phyloP scores from a whole-genome alignment of 495 filamentous ascomycete genomes.

The Amorphotheca resinae region DNA sequence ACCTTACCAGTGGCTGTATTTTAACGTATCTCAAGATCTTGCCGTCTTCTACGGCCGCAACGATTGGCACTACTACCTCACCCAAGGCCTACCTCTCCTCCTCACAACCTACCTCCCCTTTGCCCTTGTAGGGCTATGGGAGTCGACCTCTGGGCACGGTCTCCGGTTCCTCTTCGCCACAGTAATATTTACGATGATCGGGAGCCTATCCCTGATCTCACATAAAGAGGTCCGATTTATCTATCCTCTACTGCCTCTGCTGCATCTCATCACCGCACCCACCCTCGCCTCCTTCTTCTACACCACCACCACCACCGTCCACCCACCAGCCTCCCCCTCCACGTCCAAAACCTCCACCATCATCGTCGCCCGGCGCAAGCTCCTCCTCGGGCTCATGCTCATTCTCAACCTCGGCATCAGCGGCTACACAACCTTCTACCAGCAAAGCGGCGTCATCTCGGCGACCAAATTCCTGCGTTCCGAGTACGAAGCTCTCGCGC shows the following conservation, averaged over 20 bases:
- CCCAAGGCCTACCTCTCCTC: constrained; percentile 78
- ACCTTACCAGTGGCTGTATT: constrained; percentile 76
- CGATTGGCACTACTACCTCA: constrained; percentile 83
- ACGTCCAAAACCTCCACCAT: constrained; percentile 14
- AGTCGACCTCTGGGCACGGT: constrained; percentile 21
- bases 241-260: constrained; percentile 76
- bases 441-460: constrained; percentile 65
- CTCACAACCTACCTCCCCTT: constrained; percentile 78
- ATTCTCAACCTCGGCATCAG: constrained; percentile 58
- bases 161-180: constrained; percentile 44
- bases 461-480: constrained; percentile 62
- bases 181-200: constrained; percentile 45
- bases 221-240: constrained; percentile 99
- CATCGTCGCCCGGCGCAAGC: constrained; percentile 30
- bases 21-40: constrained; percentile 79
- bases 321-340: constrained; percentile 9
- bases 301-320: constrained; percentile 7
- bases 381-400: constrained; percentile 45
- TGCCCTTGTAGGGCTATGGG: constrained; percentile 51
- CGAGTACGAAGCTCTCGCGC: constrained; percentile 41
- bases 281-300: constrained; percentile 54
- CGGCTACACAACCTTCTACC: constrained; percentile 58
- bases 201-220: constrained; percentile 61
- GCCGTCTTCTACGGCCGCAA: constrained; percentile 90
- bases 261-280: constrained; percentile 68